Evolutionary conservation across 192 early-diverging fungal species (phyloP).

Genomic region (Kickxella alabastrina): DNA sequence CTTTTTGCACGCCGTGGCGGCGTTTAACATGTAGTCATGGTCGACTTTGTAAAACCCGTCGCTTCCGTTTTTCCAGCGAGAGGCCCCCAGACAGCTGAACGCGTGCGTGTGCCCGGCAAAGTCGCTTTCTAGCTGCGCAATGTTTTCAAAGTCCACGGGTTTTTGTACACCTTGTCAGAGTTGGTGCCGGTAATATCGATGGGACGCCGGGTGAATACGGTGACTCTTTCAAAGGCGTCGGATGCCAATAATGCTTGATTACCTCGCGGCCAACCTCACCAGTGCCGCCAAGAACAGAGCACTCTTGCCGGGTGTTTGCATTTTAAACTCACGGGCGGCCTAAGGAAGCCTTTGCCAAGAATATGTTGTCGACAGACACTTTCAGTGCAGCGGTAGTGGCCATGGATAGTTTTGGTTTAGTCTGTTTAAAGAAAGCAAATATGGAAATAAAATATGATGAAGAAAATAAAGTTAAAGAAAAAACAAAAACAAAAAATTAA

Average conservation of each 20-base stretch:
- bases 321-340: constrained; percentile 32
- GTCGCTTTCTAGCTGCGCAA: constrained; percentile 36
- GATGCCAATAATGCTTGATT: constrained; percentile 37
- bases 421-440: not conserved
- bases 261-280: constrained; percentile 49
- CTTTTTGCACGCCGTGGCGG: constrained; percentile 24
- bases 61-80: constrained; percentile 61
- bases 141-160: constrained; percentile 71
- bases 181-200: constrained; percentile 30
- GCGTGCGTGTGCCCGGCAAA: constrained; percentile 54
- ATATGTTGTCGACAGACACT: constrained; percentile 18
- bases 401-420: no score
- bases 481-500: no score
- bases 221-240: constrained; percentile 44
- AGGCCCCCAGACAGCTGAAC: constrained; percentile 72
- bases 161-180: constrained; percentile 56
- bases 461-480: not conserved
- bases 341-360: constrained; percentile 17
- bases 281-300: constrained; percentile 43
- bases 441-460: not conserved
- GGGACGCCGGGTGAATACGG: constrained; percentile 34
- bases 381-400: constrained; percentile 10
- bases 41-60: constrained; percentile 73
- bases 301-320: constrained; percentile 12
- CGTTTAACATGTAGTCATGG: constrained; percentile 65